Conservation (phyloP, 2,329 filamentous ascomycete species). For the Aspergillus sclerotialis region DNA sequence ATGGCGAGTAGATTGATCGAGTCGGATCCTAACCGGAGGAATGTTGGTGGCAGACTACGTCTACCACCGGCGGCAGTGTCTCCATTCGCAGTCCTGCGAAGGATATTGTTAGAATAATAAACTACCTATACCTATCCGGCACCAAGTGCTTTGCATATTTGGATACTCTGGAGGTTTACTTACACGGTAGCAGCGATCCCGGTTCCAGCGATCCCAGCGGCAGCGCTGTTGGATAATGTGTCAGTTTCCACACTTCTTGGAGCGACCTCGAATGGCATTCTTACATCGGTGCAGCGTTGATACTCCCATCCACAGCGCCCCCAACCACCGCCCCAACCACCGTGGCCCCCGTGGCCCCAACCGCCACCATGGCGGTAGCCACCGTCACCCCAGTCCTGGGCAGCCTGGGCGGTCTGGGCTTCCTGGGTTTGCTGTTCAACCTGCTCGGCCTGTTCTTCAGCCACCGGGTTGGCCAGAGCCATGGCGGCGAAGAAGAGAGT, state of each 20-base stretch:
- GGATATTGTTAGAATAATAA: background rate
- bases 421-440: too few relatives aligned
- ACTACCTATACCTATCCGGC: too few relatives aligned
- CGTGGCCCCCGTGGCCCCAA: background rate
- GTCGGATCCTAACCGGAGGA: background rate
- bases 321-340: background rate
- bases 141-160: background rate
- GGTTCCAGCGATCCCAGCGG: background rate
- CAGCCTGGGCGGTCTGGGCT: background rate
- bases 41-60: background rate
- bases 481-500: background rate
- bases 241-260: too few relatives aligned
- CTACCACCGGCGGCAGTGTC: background rate
- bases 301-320: background rate
- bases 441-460: background rate
- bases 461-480: background rate
- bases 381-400: background rate
- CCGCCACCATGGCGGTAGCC: background rate
- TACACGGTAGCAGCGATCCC: background rate
- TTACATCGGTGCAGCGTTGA: background rate
- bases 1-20: background rate
- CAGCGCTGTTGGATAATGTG: background rate
- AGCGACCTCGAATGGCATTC: background rate
- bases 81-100: background rate
- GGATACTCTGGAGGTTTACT: background rate